phyloP scores from a whole-genome alignment of 306 rosid species.

The Medicago truncatula region MtrunA17r5.0-ANR NC_053042.1:38806501-38807000 shows the following conservation, averaged over 20 bases:
- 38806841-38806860: slow-evolving; percentile 8
- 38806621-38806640: slow-evolving; percentile 17
- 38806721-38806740: slow-evolving; percentile 23
- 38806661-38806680: slow-evolving; percentile 30
- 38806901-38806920: slow-evolving; percentile 32
- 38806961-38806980: slow-evolving; percentile 42
- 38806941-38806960: slow-evolving; percentile 32
- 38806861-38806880: slow-evolving; percentile 15
- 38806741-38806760: slow-evolving; percentile 40
- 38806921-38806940: slow-evolving; percentile 47
- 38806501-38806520: slow-evolving; percentile 36
- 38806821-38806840: slow-evolving; percentile 32
- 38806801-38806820: slow-evolving; percentile 18
- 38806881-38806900: slow-evolving; percentile 41
- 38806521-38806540: slow-evolving; percentile 27
- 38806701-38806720: slow-evolving; percentile 27
- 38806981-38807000: slow-evolving; percentile 44
- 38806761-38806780: slow-evolving; percentile 40
- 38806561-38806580: slow-evolving; percentile 29
- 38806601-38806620: slow-evolving; percentile 15
- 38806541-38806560: slow-evolving; percentile 10
- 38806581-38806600: slow-evolving; percentile 20
- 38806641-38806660: neutral
- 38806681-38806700: slow-evolving; percentile 34
- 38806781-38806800: slow-evolving; percentile 24